These are phyloP conservation scores for Chenopodium suecicum DNA, from an alignment of 148 eudicot species.

Conservation along the genomic window DNA sequence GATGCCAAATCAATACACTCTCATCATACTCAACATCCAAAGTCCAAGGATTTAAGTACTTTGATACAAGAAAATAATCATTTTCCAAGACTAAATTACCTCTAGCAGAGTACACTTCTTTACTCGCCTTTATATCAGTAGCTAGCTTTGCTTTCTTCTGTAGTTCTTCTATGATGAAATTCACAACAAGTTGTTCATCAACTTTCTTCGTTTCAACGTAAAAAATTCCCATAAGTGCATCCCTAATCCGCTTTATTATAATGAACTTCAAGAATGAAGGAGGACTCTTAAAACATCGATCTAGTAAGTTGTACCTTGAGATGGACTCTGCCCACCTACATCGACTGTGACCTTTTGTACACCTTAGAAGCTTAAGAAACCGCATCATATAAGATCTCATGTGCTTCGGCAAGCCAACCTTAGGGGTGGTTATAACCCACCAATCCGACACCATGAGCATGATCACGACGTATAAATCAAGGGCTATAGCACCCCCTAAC, in stretches of 20 bases:
- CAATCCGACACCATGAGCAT: conserved; percentile 29
- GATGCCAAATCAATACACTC: conserved; percentile 23
- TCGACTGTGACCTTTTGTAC: neutral
- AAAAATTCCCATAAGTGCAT: neutral
- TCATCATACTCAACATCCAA: conserved; percentile 19
- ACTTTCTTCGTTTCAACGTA: neutral
- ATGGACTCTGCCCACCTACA: conserved; percentile 23
- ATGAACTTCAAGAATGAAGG: neutral
- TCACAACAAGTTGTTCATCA: neutral
- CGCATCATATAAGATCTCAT: neutral
- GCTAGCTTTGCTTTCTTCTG: neutral
- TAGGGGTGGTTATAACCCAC: conserved; percentile 1
- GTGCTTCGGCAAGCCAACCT: neutral
- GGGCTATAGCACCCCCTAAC: conserved; percentile 31
- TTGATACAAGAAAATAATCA: neutral
- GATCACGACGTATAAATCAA: conserved; percentile 19
- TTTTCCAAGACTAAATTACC: neutral
- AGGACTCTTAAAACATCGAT: neutral
- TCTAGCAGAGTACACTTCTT: conserved; percentile 7
- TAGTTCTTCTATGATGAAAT: conserved; percentile 23
- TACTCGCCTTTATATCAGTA: neutral
- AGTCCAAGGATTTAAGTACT: conserved; percentile 21
- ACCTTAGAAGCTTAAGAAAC: neutral
- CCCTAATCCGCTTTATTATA: neutral
- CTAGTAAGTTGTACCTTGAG: conserved; percentile 20